A percentile compares a stretch with the other conserved stretches of the same genome.
phyloP scores from a whole-genome alignment of 2,329 filamentous ascomycete species.

The Colletotrichum brevisporum region DNA sequence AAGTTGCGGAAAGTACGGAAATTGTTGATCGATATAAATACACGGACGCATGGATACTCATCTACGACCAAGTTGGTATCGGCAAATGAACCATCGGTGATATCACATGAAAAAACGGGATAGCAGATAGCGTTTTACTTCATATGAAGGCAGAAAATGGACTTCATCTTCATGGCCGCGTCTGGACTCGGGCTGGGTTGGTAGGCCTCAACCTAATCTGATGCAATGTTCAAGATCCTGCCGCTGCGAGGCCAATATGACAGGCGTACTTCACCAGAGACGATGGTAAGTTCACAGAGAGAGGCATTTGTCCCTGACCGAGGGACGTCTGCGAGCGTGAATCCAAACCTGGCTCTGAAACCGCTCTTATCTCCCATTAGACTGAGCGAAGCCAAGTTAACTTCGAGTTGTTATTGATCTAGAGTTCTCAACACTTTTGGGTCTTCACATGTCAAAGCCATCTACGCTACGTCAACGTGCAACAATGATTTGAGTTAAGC shows the following conservation, averaged over 20 bases:
- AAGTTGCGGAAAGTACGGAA: too few species aligned
- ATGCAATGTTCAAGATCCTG: slow-evolving; percentile 1
- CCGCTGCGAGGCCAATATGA: slow-evolving; percentile 1
- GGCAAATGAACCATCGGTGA: background rate
- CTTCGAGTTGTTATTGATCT: too few species aligned
- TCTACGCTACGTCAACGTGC: background rate
- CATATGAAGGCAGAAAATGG: background rate
- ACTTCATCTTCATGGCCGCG: background rate
- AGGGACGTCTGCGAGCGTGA: background rate
- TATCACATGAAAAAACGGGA: too few species aligned
- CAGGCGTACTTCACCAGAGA: background rate
- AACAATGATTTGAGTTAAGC: slow-evolving; percentile 12
- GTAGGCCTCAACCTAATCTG: slow-evolving; percentile 1
- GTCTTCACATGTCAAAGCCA: slow-evolving; percentile 8
- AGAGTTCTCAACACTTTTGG: slow-evolving; percentile 9
- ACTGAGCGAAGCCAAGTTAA: too few species aligned
- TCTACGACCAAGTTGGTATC: background rate
- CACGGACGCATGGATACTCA: too few species aligned
- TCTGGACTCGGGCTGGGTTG: background rate
- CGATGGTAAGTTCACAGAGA: background rate
- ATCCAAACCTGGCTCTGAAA: background rate
- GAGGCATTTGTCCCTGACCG: slow-evolving; percentile 3
- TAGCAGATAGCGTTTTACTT: background rate
- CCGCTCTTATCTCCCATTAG: background rate
- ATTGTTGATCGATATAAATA: too few species aligned